Evolutionary conservation across 306 rosid species (phyloP).

Genomic region (Trifolium pratense): DNA sequence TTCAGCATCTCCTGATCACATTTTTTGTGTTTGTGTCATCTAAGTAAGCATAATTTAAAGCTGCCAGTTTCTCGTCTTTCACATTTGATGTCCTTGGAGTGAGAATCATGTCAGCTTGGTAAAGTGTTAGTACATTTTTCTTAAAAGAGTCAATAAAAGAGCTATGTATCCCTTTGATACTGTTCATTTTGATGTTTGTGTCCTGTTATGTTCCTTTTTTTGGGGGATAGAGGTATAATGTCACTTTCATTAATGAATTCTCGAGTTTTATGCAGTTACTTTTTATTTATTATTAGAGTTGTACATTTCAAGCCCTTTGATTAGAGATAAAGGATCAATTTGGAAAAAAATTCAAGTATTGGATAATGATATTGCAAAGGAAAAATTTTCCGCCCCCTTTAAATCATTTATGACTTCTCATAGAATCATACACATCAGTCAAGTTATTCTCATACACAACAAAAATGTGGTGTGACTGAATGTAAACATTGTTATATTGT

Average conservation of each 20-base stretch:
- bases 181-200: neutral
- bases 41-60: neutral
- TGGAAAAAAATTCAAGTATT: neutral
- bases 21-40: neutral
- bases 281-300: neutral
- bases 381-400: neutral
- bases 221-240: neutral
- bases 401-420: neutral
- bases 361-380: neutral
- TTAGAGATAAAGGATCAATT: neutral
- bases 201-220: neutral
- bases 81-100: neutral
- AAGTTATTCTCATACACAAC: neutral
- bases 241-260: neutral
- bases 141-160: neutral
- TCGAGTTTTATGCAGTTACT: neutral
- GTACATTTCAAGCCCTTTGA: neutral
- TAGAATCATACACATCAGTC: neutral
- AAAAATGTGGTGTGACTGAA: too few species aligned
- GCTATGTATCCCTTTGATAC: neutral
- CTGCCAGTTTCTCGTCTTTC: neutral
- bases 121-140: neutral
- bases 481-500: neutral
- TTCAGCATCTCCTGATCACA: neutral
- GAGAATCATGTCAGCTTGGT: neutral